phyloP scores from a whole-genome alignment of 192 early-diverging fungal species.

The Mortierella claussenii region DNA sequence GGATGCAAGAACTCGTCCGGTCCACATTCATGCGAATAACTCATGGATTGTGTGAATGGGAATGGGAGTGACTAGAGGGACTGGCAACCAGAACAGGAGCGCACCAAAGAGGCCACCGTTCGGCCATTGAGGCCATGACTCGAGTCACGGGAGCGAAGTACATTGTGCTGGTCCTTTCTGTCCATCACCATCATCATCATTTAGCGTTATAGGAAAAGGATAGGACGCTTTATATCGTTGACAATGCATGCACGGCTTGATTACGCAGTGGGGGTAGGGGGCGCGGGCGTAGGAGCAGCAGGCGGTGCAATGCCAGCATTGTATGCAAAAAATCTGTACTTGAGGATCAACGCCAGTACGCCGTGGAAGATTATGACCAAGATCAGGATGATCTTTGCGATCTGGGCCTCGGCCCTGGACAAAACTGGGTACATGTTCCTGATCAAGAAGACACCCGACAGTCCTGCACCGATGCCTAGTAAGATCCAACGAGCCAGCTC shows the following conservation, averaged over 20 bases:
- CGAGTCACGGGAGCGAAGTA: not conserved
- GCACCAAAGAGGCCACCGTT: not conserved
- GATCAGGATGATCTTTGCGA: constrained; percentile 73
- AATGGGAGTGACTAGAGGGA: not conserved
- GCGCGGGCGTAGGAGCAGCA: constrained; percentile 2
- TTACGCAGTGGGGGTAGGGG: not conserved
- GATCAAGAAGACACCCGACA: constrained; percentile 73
- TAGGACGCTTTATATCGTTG: not conserved
- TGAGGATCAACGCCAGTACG: constrained; percentile 79
- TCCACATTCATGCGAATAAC: not conserved
- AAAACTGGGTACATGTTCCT: constrained; percentile 71
- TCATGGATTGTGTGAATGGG: not conserved
- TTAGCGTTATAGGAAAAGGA: not conserved
- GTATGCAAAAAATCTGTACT: constrained; percentile 87
- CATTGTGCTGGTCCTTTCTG: not conserved
- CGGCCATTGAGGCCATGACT: no score
- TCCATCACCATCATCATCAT: not conserved
- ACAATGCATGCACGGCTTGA: not conserved
- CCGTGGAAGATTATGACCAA: constrained; percentile 72
- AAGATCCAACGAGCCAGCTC: constrained; percentile 85
- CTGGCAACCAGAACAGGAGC: not conserved
- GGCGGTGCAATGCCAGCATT: constrained; percentile 5
- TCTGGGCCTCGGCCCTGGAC: constrained; percentile 76
- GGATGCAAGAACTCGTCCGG: not conserved
- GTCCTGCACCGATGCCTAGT: constrained; percentile 77